Evolutionary conservation across 352 stramenopile genomes (phyloP), one percentile per base, ranked within the genome.

Genomic region (Pelagophyceae sp.): DNA sequence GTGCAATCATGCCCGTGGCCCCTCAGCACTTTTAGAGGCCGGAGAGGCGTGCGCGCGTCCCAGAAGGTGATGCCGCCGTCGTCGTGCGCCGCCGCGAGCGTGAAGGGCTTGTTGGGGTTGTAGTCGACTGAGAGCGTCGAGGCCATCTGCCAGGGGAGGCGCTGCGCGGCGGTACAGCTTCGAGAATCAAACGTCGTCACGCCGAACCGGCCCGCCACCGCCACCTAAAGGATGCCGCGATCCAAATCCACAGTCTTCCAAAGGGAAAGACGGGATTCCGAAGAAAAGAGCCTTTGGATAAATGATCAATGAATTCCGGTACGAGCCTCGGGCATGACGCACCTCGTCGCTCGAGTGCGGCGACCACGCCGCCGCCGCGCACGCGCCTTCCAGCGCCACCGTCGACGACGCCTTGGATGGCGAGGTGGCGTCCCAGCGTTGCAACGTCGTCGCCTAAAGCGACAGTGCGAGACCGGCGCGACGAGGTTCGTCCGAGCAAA

Each of bases 21-120:
- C 3, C 85, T 77, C 20, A 98, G 80, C 33, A 83, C 81, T 25
- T 96, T 87, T 50, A 98, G 77, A 0, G 96, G 85, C 54, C 86
- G 86, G 40, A 87, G 79, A 0, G 86, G 72, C 25, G 86, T 82
- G 25, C 96, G 92, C 77, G 98, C 83, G 86, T 99, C 96, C 94
- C 95, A 99, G 82, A 99, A 98, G 80, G 98, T 97, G 31, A 99
- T 82, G 61, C 93, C 86, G 29, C 93, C 91, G 83, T 99, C 95
- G 65, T 97, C 92, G 11, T 94, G 95, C 3, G 89, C 86, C 69
- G 90, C 98, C 0, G 88, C 88, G 23, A 98, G 71, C 31, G 90
- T 88, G 76, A 94, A 91, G 0, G 94, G 94, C 82, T 97, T 96
- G 85, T 98, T 97, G n/a, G 93, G 96, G 85, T 98, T 99, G 84